Base-by-base conservation (phyloP, 805 yeast genomes). In the Torulaspora microellipsoides region DNA sequence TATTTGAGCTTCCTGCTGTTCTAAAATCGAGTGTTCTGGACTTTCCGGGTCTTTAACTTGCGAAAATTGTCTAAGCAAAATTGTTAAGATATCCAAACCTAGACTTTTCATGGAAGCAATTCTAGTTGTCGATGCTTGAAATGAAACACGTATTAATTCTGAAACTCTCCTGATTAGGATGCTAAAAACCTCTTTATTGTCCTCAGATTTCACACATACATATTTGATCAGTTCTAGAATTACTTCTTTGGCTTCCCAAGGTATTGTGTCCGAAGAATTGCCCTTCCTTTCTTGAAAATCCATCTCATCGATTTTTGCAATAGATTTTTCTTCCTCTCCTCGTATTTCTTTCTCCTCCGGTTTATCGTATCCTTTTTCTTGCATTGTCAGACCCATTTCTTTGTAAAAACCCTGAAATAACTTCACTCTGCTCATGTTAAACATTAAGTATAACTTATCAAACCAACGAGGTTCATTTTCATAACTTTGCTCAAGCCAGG, bases 1-100 rank as follows among this genome's bases (percentile, higher is more conserved):
- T 8, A 93, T 86, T 54, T 88, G 96, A 0, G 98, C 98, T 56
- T 93, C 96, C 56, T 85, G 95, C 64, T 90, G 97, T 52, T 86
- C 95, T 34, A 91, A 67, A 8, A 89, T 71, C 0, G 91, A 76
- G 12, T 76, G 75, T 3, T 81, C 80, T 0, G 86, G 83, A 53
- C 81, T 83, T 25, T 85, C 74, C 0, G 91, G 88, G 58, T 85
- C 96, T 9, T 70, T 75, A 38, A 80, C 64, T 20, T 73, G 72
- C 0, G 88, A 81, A 62, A 78, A 84, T 1, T 76, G 66, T 8
- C 69, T 72, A 27, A 93, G 68, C 1, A 85, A 71, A 35, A 76
- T 76, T 42, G 81, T 83, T 23, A 93, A 69, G 5, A 91, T 66
- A 12, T 70, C 69, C 27, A 91, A 68, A 0, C 97, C 96, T 15